A percentile compares a stretch with the other conserved stretches of the same genome.
Conservation (phyloP, 331 rosid genomes). For the Quercus phellos region DNA sequence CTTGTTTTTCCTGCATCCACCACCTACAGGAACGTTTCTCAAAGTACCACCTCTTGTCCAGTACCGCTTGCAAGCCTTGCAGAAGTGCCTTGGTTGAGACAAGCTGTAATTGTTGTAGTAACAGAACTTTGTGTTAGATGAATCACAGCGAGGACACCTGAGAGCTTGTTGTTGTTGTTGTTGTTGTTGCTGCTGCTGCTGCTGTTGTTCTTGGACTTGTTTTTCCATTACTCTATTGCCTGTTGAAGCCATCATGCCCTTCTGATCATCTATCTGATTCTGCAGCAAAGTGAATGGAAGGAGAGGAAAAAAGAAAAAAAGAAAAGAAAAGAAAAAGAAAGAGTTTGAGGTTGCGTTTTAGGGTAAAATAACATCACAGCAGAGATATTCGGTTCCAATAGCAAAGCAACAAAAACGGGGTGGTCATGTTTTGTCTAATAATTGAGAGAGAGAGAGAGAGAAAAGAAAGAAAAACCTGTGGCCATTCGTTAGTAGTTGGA, state of each 20-base stretch:
- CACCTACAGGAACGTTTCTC: conserved; percentile 86
- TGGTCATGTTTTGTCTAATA: conserved; percentile 64
- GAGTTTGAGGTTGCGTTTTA: conserved; percentile 41
- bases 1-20: conserved; percentile 81
- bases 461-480: conserved; percentile 51
- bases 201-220: conserved; percentile 38
- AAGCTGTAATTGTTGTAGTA: conserved; percentile 93
- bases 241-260: conserved; percentile 49
- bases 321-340: conserved; percentile 9
- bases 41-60: conserved; percentile 98
- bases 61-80: conserved; percentile 93
- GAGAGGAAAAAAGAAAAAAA: not conserved
- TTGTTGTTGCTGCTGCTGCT: conserved; percentile 24
- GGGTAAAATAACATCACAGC: conserved; percentile 46
- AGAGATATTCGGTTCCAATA: conserved; percentile 72
- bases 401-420: conserved; percentile 62
- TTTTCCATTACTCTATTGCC: conserved; percentile 47
- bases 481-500: conserved; percentile 64
- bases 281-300: conserved; percentile 5
- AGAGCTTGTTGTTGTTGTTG: conserved; percentile 44
- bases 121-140: conserved; percentile 86
- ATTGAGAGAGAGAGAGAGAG: conserved; percentile 35
- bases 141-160: conserved; percentile 88
- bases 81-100: conserved; percentile 90
- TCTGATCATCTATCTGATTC: conserved; percentile 45